phyloP scores from a whole-genome alignment of 106 monocot species.

The Acorus gramineus region DNA sequence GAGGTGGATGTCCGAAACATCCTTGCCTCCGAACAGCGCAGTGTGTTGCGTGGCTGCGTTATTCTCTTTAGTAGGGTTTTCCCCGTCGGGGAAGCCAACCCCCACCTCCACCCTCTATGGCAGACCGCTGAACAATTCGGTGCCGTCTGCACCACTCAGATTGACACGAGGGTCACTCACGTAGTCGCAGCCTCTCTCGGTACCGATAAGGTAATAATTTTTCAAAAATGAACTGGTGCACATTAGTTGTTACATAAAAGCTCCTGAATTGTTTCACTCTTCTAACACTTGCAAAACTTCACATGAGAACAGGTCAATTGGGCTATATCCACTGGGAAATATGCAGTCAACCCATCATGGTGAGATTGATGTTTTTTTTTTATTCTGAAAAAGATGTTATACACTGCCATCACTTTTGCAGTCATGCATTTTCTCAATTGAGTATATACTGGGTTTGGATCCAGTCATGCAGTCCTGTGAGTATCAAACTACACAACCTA shows the following conservation, averaged over 20 bases:
- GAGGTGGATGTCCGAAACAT: slow-evolving; percentile 85
- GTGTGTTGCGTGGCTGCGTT: slow-evolving; percentile 66
- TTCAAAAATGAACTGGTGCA: neutral
- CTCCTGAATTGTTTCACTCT: neutral
- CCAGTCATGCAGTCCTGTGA: too few relatives aligned
- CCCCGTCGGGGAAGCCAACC: slow-evolving; percentile 83
- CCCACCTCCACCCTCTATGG: slow-evolving; percentile 85
- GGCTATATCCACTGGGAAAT: slow-evolving; percentile 80
- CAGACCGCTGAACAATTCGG: slow-evolving; percentile 98
- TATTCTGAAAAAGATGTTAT: neutral
- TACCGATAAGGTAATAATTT: slow-evolving; percentile 71
- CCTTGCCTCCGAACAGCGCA: slow-evolving; percentile 74
- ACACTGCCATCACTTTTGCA: neutral
- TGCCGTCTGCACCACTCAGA: slow-evolving; percentile 75
- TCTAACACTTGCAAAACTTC: neutral
- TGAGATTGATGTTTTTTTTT: slow-evolving; percentile 29
- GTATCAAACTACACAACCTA: too few relatives aligned
- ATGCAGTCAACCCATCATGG: slow-evolving; percentile 85
- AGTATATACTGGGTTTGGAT: too few relatives aligned
- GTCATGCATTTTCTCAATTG: neutral
- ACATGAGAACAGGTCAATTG: slow-evolving; percentile 64
- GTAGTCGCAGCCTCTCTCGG: slow-evolving; percentile 90
- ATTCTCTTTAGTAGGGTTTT: slow-evolving; percentile 95
- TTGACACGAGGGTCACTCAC: slow-evolving; percentile 91
- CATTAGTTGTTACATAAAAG: neutral